phyloP scores from a whole-genome alignment of 495 filamentous ascomycete genomes.

The Penicillium turbatum region DNA sequence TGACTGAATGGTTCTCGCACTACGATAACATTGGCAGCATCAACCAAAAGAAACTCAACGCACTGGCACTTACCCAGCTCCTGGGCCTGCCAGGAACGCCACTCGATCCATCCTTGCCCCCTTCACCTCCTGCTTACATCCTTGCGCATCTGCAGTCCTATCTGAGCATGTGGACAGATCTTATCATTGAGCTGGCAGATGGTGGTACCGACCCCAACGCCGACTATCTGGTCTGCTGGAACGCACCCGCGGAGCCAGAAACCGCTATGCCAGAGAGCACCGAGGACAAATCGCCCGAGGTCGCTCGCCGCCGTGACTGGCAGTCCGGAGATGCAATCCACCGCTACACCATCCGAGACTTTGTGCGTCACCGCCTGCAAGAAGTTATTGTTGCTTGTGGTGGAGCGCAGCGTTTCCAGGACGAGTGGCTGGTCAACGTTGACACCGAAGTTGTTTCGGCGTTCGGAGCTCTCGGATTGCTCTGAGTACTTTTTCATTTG shows the following conservation, averaged over 20 bases:
- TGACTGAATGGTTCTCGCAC: conserved; percentile 82
- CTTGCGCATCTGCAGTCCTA: conserved; percentile 58
- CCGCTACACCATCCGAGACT: conserved; percentile 62
- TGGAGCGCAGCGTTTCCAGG: conserved; percentile 67
- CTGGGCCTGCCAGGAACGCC: conserved; percentile 58
- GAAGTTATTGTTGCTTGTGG: conserved; percentile 62
- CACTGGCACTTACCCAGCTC: conserved; percentile 75
- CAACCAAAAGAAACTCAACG: conserved; percentile 73
- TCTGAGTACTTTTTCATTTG: conserved; percentile 21
- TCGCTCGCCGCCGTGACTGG: conserved; percentile 53
- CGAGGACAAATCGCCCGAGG: conserved; percentile 60
- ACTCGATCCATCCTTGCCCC: conserved; percentile 28
- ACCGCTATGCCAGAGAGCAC: conserved; percentile 27
- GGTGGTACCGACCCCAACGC: conserved; percentile 39
- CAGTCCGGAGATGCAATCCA: conserved; percentile 65
- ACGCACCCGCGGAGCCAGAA: conserved; percentile 27
- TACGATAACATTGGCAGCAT: conserved; percentile 77
- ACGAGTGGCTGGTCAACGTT: conserved; percentile 80
- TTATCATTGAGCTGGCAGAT: conserved; percentile 58
- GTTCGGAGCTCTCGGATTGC: conserved; percentile 56
- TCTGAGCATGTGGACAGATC: conserved; percentile 65
- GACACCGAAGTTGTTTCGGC: conserved; percentile 71
- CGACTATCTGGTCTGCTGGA: conserved; percentile 54
- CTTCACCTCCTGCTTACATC: conserved; percentile 46
- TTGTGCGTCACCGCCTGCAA: conserved; percentile 63